Percentiles rank a stretch among this genome's conserved stretches.
Conservation (phyloP, 345 rosid species). For the Leavenworthia alabamica region DNA sequence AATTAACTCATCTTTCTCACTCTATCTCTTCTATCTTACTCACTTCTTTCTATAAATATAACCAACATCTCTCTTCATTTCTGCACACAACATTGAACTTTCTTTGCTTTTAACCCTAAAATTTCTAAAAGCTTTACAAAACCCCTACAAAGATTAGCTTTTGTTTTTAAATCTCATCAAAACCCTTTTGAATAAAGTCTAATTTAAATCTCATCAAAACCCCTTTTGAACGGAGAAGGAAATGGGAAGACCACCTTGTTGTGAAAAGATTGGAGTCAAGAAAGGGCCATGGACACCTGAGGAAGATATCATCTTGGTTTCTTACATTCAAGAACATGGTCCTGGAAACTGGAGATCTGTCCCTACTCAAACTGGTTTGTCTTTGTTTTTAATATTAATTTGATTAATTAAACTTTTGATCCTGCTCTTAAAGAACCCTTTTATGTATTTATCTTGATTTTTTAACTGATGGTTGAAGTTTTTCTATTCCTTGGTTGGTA, state of each 20-base stretch:
- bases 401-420: not conserved
- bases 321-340: constrained; percentile 93
- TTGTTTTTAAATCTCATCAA: not conserved
- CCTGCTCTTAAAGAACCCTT: not conserved
- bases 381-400: not conserved
- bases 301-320: constrained; percentile 88
- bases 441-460: not conserved
- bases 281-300: constrained; percentile 99
- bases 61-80: constrained; percentile 33
- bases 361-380: constrained; percentile 71
- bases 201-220: not conserved
- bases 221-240: not conserved
- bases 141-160: not conserved
- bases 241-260: constrained; percentile 98
- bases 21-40: constrained; percentile 13
- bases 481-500: constrained; percentile 38
- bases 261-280: constrained; percentile 85
- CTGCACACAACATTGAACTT: constrained; percentile 22
- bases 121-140: not conserved
- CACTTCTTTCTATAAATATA: constrained; percentile 31
- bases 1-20: constrained; percentile 7
- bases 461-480: not conserved
- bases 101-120: constrained; percentile 13
- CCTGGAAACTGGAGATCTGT: constrained; percentile 98
- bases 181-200: not conserved